Base-by-base conservation (phyloP, 176 grass and related monocot species). In the Avena sativa region DNA sequence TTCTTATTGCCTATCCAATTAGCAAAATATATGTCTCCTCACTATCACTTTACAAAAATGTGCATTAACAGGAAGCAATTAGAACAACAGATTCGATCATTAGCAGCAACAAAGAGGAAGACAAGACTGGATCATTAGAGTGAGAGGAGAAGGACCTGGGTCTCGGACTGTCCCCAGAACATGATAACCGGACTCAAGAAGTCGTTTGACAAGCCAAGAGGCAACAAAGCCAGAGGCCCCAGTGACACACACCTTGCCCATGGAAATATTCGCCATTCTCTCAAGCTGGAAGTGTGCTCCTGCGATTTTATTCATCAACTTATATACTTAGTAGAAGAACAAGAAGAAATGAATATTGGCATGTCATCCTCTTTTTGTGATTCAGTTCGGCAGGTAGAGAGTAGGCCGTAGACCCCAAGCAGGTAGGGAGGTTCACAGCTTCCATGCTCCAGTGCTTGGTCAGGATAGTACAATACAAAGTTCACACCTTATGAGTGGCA, bases 211-310 rank as follows among this genome's bases (percentile, higher is more conserved):
- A 74, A 98, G 91, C 93, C 95, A 98, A 23, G 93, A 98, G 68
- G 95, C 93, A 78, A 95, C 82, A 85, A 87, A 98, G 56, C 95
- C 95, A 26, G 93, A 88, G 6, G 95, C 95, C 84, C 93, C 95
- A 8, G 95, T 98, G 46, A 98, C 89, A 21, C 95, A 98, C 30
- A 95, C 86, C 85, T 90, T 95, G 30, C 96, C 86, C 81, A 89
- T 93, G 78, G 46, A 65, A 12, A 20, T 59, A 51, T 80, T 55
- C 4, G 71, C 71, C 90, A 85, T 91, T 88, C 44, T 88, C 77
- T 69, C 60, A 85, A 66, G 48, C 82, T 81, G n/a, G 12, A 71
- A 40, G 11, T 71, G 86, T 51, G 28, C 28, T 64, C 44, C 81
- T 71, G 82, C 50, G 50, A 88, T 81, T 70, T 71, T 48, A 78